phyloP scores from a whole-genome alignment of 805 yeast species.

The Saccharomycopsis sp. region DNA sequence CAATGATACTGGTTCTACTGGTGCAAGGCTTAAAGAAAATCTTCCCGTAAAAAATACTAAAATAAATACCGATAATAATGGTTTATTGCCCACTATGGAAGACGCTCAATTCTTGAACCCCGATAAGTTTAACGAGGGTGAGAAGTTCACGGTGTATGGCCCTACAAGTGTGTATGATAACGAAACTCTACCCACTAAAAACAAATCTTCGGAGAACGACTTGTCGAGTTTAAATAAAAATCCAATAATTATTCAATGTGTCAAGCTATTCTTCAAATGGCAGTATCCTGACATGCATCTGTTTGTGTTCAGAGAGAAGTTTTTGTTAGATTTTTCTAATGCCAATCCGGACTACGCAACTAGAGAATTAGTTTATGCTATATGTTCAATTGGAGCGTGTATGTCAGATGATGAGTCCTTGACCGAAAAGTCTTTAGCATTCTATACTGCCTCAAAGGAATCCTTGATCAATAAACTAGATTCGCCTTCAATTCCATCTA shows the following conservation, averaged over 20 bases:
- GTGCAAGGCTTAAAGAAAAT: not conserved
- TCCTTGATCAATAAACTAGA: slow-evolving; percentile 35
- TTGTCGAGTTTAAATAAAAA: slow-evolving; percentile 15
- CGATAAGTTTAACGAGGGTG: slow-evolving; percentile 7
- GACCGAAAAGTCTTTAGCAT: slow-evolving; percentile 37
- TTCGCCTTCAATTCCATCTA: slow-evolving; percentile 26
- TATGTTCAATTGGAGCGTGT: slow-evolving; percentile 54
- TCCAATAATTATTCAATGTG: slow-evolving; percentile 25
- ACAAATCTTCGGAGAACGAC: slow-evolving; percentile 2
- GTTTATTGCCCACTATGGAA: slow-evolving; percentile 5
- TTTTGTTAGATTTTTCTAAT: slow-evolving; percentile 52
- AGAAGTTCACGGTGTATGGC: slow-evolving; percentile 33
- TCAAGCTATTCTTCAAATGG: slow-evolving; percentile 42
- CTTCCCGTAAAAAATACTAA: not conserved
- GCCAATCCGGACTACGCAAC: slow-evolving; percentile 53
- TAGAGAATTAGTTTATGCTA: slow-evolving; percentile 44
- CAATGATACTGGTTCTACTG: not conserved
- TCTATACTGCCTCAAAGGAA: slow-evolving; percentile 41
- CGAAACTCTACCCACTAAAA: slow-evolving; percentile 22
- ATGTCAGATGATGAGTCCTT: slow-evolving; percentile 40
- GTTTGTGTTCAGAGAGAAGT: slow-evolving; percentile 62
- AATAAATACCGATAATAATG: slow-evolving; percentile 2
- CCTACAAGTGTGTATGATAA: slow-evolving; percentile 37
- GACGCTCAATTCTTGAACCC: slow-evolving; percentile 7
- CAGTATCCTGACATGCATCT: slow-evolving; percentile 58